These are phyloP conservation scores for Geranium incanum DNA, from an alignment of 441 rosid species.

Conservation along the genomic window DNA sequence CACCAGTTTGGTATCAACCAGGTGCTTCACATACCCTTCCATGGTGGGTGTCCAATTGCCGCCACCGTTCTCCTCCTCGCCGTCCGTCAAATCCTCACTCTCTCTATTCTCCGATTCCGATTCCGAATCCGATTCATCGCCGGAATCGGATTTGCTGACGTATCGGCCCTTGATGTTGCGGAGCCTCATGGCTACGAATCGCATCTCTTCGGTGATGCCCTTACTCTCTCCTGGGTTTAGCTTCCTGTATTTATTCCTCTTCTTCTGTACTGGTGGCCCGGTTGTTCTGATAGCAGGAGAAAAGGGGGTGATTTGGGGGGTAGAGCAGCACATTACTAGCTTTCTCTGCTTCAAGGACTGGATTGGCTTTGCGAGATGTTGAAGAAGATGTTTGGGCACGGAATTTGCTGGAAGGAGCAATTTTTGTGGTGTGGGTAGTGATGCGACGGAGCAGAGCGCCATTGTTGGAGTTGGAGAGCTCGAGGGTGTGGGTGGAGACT, in stretches of 20 bases:
- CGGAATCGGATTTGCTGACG: conserved; percentile 20
- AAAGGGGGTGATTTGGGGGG: neutral
- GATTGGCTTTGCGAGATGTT: neutral
- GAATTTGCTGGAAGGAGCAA: neutral
- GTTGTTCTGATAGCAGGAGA: conserved; percentile 1
- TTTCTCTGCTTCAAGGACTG: neutral
- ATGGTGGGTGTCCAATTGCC: conserved; percentile 58
- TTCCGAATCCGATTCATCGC: neutral
- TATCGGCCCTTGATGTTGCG: conserved; percentile 58
- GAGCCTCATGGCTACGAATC: conserved; percentile 84
- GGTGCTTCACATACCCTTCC: conserved; percentile 63
- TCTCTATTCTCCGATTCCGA: conserved; percentile 15
- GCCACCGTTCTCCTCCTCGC: conserved; percentile 14
- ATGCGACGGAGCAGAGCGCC: neutral
- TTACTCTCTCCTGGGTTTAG: conserved; percentile 69
- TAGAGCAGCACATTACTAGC: neutral
- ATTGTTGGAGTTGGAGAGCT: neutral
- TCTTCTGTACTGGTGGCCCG: conserved; percentile 35
- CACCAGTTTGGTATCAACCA: conserved; percentile 79
- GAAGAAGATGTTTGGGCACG: neutral
- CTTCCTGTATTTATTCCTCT: conserved; percentile 61
- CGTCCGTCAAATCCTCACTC: conserved; percentile 17
- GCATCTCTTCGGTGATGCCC: conserved; percentile 88
- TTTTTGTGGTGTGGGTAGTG: neutral
- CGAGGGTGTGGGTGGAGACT: too few species aligned